Base-by-base conservation (phyloP, 140 eudicot genomes). In the Flaveria floridana region DNA sequence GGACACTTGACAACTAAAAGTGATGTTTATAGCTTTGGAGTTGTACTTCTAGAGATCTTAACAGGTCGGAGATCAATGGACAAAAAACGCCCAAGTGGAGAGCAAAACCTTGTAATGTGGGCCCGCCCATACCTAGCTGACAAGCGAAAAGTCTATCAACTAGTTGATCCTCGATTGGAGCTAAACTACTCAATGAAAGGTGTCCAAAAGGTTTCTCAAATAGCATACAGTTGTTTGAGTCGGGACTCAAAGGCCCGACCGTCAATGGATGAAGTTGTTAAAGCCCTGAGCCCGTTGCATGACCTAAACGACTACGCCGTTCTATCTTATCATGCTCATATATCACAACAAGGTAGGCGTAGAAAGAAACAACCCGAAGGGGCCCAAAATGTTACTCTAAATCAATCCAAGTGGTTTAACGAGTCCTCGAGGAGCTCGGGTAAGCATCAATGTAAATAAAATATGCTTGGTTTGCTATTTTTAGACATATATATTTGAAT, bases 1-100 rank as follows among this genome's bases (percentile, higher is more conserved):
- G 97, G 98, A 52, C 98, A 93, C 80, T 78, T 93, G 87, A 93
- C 97, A 0, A 82, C 98, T 1, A 93, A 84, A 77, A 93, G 98
- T 51, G 98, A 93, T 70, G 98, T 93, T 39, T 93, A 81, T 42
- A 93, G 98, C 77, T 93, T 93, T 52, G 98, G 98, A 52, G 98
- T 93, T n/a, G 98, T 93, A 64, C 90, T 93, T 26, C 67, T 93
- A 46, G 98, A 93, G 79, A 90, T 93, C 58, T 77, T 93, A 62
- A 93, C 98, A 0, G 98, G 97, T 18, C 78, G 98, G 42, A 85
- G 98, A 65, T 93, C 98, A 4, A 88, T 93, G 97, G 98, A 93
- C 88, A 93, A 88, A 75, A 93, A 93, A 73, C 88, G 98, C 13
- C 97, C 96, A 0, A 88, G 92, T 61, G 92, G 97, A 51, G 98